Evolutionary conservation across 345 rosid genomes (phyloP).

Genomic region (Pugionium cornutum): DNA sequence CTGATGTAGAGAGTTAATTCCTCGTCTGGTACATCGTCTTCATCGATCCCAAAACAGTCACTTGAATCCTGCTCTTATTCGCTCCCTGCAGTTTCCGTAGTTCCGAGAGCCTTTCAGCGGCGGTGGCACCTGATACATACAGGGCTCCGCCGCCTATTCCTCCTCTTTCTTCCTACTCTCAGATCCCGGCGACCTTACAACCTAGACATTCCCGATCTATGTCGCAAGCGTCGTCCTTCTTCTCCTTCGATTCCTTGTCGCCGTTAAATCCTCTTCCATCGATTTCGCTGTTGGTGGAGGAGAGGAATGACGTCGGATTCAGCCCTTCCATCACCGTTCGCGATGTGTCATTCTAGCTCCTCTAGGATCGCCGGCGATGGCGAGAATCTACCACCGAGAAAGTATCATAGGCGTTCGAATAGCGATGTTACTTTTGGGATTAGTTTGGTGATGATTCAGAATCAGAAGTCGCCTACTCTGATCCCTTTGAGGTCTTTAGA

Average conservation of each 20-base stretch:
- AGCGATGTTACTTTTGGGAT: slow-evolving; percentile 88
- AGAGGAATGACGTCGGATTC: slow-evolving; percentile 51
- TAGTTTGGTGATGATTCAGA: slow-evolving; percentile 41
- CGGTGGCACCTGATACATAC: slow-evolving; percentile 12
- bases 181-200: slow-evolving; percentile 47
- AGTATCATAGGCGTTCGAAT: slow-evolving; percentile 80
- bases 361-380: slow-evolving; percentile 40
- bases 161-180: slow-evolving; percentile 40
- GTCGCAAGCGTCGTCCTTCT: slow-evolving; percentile 57
- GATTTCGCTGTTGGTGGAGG: slow-evolving; percentile 62
- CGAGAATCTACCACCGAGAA: slow-evolving; percentile 77
- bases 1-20: slow-evolving; percentile 26
- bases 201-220: slow-evolving; percentile 56
- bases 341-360: slow-evolving; percentile 46
- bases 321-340: slow-evolving; percentile 66
- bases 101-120: slow-evolving; percentile 24
- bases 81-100: slow-evolving; percentile 12
- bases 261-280: slow-evolving; percentile 54
- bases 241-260: slow-evolving; percentile 60
- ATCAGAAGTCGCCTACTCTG: slow-evolving; percentile 55
- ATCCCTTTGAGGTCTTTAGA: slow-evolving; percentile 57
- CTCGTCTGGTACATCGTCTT: slow-evolving; percentile 23
- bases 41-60: slow-evolving; percentile 34
- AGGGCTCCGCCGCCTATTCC: slow-evolving; percentile 47
- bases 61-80: slow-evolving; percentile 30